Conservation (phyloP, 2,329 filamentous ascomycete species). For the Atkinsonella texensis region DNA sequence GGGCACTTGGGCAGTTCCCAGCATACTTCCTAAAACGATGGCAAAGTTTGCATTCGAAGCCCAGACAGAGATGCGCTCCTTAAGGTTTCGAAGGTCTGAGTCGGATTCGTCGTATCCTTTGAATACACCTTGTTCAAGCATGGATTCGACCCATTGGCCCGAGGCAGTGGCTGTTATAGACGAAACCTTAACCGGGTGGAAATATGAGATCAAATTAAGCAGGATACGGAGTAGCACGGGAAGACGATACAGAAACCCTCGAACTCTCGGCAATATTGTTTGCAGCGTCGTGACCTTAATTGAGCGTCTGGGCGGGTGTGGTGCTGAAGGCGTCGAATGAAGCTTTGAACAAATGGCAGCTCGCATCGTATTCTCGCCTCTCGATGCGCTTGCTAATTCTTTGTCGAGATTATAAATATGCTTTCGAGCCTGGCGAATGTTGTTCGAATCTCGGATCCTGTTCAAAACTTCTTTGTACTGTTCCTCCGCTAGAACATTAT, state of each 20-base stretch:
- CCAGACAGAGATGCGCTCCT: slow-evolving; percentile 5
- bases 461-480: slow-evolving; percentile 1
- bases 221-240: slow-evolving; percentile 5
- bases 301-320: slow-evolving; percentile 4
- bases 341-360: slow-evolving; percentile 5
- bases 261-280: background rate
- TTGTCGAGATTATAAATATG: background rate
- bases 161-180: slow-evolving; percentile 6
- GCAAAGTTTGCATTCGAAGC: slow-evolving; percentile 4
- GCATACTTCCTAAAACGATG: slow-evolving; percentile 1
- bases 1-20: slow-evolving; percentile 3
- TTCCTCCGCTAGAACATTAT: background rate
- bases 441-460: background rate
- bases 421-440: background rate
- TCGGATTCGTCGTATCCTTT: slow-evolving; percentile 4
- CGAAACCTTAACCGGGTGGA: slow-evolving; percentile 3
- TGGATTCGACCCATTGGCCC: slow-evolving; percentile 4
- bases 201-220: slow-evolving; percentile 4
- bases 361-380: background rate
- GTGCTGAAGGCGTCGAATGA: slow-evolving; percentile 5
- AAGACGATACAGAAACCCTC: slow-evolving; percentile 3
- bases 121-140: slow-evolving; percentile 4
- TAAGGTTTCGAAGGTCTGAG: slow-evolving; percentile 1
- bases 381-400: background rate
- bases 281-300: slow-evolving; percentile 6